Evolutionary conservation across 1,139 yeast genomes (phyloP).

Genomic region (Pichia sp.): DNA sequence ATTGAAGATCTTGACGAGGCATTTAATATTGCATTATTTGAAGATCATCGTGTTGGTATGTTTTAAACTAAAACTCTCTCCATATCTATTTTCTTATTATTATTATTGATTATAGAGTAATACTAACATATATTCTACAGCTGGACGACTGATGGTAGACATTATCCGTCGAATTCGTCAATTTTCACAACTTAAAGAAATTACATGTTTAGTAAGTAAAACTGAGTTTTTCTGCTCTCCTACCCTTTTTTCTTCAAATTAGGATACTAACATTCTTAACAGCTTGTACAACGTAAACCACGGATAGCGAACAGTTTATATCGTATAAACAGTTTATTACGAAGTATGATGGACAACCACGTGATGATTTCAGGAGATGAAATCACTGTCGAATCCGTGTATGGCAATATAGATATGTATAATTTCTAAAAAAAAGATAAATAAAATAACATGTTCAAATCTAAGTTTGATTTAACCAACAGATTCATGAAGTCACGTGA

Average conservation of each 20-base stretch:
- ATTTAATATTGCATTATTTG: constrained; percentile 24
- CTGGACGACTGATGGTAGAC: constrained; percentile 17
- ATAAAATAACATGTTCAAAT: background rate
- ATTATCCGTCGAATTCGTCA: constrained; percentile 21
- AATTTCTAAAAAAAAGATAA: background rate
- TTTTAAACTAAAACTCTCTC: no score
- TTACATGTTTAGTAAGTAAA: constrained; percentile 22
- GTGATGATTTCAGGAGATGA: constrained; percentile 6
- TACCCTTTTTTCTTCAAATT: background rate
- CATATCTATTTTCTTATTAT: no score
- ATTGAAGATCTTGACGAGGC: constrained; percentile 28
- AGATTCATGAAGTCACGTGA: constrained; percentile 6
- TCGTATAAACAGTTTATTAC: constrained; percentile 2
- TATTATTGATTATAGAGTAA: no score
- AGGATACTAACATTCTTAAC: constrained; percentile 4
- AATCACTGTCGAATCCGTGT: no score
- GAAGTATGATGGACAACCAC: constrained; percentile 9
- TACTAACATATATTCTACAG: constrained; percentile 13
- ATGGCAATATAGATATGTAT: background rate
- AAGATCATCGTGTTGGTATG: constrained; percentile 28
- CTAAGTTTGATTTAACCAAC: no score
- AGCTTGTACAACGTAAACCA: constrained; percentile 7
- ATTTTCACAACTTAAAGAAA: constrained; percentile 19
- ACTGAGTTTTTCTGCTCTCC: no score
- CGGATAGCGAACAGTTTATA: background rate